Conservation (phyloP, 768 basidiomycete genomes). For the Punctularia strigosozonata region DNA sequence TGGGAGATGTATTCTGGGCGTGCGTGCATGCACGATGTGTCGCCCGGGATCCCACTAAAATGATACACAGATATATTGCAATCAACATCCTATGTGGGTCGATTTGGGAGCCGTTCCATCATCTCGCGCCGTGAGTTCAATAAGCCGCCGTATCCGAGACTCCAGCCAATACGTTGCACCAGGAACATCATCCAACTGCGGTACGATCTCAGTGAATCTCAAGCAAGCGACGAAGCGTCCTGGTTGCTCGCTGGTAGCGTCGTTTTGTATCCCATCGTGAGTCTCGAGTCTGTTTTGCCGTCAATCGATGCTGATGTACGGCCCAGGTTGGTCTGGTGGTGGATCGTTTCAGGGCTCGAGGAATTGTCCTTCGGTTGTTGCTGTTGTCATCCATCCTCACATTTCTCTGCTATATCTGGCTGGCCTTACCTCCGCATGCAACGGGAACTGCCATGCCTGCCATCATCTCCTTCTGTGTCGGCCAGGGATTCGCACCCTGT, state of each 20-base stretch:
- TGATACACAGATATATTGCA: constrained; percentile 45
- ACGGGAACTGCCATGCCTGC: constrained; percentile 52
- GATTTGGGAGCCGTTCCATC: constrained; percentile 70
- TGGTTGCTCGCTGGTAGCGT: constrained; percentile 63
- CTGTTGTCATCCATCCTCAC: constrained; percentile 48
- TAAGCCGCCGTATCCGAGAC: neutral
- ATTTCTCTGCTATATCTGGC: constrained; percentile 52
- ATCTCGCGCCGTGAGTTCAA: constrained; percentile 55
- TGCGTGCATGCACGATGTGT: constrained; percentile 21
- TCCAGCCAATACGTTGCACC: neutral
- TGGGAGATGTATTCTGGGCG: constrained; percentile 76
- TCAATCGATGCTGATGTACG: constrained; percentile 1
- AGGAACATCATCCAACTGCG: constrained; percentile 68
- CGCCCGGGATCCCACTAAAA: neutral
- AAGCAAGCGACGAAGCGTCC: constrained; percentile 54
- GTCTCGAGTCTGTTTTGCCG: constrained; percentile 9
- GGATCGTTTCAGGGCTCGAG: constrained; percentile 44
- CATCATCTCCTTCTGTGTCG: constrained; percentile 48
- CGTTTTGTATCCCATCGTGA: constrained; percentile 56
- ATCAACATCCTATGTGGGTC: constrained; percentile 68
- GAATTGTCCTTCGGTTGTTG: constrained; percentile 47
- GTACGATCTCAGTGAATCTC: constrained; percentile 45
- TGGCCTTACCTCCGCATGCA: constrained; percentile 44
- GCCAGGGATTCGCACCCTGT: constrained; percentile 68
- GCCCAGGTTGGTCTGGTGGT: constrained; percentile 52